Evolutionary conservation across 129 eudicot genomes (phyloP).

Genomic region (Oenanthe sinensis): DNA sequence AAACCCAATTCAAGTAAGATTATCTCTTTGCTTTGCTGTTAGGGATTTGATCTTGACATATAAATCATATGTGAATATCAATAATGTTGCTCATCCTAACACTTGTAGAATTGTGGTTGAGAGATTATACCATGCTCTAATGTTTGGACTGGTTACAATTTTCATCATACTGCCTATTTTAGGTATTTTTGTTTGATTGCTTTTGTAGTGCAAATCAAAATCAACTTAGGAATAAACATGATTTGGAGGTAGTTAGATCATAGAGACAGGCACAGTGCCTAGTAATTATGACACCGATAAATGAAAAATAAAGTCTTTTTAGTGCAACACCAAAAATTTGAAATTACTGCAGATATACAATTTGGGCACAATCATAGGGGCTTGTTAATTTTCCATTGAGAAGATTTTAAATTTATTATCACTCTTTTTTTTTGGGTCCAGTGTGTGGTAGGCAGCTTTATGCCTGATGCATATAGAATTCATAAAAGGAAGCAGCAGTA

Average conservation of each 20-base stretch:
- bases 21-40: neutral
- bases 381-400: neutral
- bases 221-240: neutral
- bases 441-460: constrained; percentile 55
- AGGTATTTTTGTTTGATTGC: neutral
- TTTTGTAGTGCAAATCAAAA: neutral
- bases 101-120: neutral
- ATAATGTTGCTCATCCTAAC: neutral
- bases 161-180: neutral
- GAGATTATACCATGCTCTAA: neutral
- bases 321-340: neutral
- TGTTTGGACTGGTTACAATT: neutral
- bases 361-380: neutral
- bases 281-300: neutral
- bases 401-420: neutral
- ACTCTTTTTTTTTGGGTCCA: neutral
- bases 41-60: neutral
- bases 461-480: constrained; percentile 28
- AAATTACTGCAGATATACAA: neutral
- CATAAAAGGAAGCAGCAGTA: constrained; percentile 28
- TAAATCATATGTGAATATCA: neutral
- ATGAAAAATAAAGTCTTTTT: neutral
- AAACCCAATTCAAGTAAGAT: constrained; percentile 52
- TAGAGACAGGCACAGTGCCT: neutral
- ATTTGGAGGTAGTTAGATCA: neutral